Evolutionary conservation across 106 monocot genomes (phyloP).

Genomic region (Acorus calamus): DNA sequence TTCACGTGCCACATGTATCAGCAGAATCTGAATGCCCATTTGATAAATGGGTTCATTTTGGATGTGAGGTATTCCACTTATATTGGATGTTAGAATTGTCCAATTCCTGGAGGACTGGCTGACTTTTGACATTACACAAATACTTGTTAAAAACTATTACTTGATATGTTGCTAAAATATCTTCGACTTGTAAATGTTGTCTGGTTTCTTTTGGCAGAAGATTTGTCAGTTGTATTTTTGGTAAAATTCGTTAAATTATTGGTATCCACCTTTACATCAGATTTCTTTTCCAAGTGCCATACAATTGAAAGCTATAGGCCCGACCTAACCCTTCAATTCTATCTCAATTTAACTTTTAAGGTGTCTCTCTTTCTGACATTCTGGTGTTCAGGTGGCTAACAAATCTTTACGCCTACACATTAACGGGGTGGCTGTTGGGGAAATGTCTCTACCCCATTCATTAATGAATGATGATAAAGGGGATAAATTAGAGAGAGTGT

Average conservation of each 20-base stretch:
- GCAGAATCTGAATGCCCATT: slow-evolving; percentile 30
- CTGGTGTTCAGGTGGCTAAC: slow-evolving; percentile 35
- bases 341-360: too few relatives aligned
- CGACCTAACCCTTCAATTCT: too few relatives aligned
- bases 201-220: not conserved
- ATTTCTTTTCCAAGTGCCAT: too few relatives aligned
- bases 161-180: not conserved
- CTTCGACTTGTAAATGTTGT: not conserved
- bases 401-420: slow-evolving; percentile 48
- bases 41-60: slow-evolving; percentile 81
- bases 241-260: too few relatives aligned
- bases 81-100: not conserved
- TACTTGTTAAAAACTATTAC: too few relatives aligned
- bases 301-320: too few relatives aligned
- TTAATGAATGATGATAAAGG: slow-evolving; percentile 8
- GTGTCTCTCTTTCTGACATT: not conserved
- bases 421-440: slow-evolving; percentile 45
- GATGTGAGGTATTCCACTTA: slow-evolving; percentile 58
- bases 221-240: not conserved
- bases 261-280: too few relatives aligned
- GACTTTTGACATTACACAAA: not conserved
- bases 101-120: not conserved
- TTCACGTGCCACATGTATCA: slow-evolving; percentile 26
- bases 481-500: slow-evolving; percentile 27
- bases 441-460: slow-evolving; percentile 24